Evolutionary conservation across 2,329 filamentous ascomycete species (phyloP).

Genomic region (Lanzia echinophila): DNA sequence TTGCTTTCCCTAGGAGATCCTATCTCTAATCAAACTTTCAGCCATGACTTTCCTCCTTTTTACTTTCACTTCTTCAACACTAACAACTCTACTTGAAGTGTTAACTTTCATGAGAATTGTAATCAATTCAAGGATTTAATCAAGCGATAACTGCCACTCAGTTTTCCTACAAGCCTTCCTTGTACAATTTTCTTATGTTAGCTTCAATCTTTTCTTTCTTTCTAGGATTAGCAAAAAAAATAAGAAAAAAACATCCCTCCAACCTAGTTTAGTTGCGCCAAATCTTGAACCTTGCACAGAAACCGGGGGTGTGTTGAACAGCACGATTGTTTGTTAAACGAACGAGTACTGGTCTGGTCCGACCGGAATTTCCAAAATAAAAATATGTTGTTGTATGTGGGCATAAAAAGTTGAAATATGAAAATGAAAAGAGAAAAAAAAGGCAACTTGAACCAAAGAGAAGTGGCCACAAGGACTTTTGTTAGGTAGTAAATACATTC

Average conservation of each 20-base stretch:
- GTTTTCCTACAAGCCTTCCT: not conserved
- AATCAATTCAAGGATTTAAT: slow-evolving; percentile 3
- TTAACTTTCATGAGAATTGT: not conserved
- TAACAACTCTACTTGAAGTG: not conserved
- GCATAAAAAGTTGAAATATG: not conserved
- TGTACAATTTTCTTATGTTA: not conserved
- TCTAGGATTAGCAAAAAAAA: not conserved
- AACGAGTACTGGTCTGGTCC: not conserved
- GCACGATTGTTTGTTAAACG: slow-evolving; percentile 2
- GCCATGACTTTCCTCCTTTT: no score
- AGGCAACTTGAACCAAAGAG: not conserved
- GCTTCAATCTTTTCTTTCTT: not conserved
- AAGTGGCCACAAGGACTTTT: not conserved
- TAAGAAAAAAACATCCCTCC: not conserved
- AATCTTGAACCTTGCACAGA: not conserved
- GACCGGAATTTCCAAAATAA: not conserved
- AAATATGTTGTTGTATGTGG: not conserved
- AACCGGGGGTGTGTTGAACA: slow-evolving; percentile 3
- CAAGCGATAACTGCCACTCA: slow-evolving; percentile 4
- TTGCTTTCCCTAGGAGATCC: no score
- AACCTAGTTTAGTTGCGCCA: not conserved
- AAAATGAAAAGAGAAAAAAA: not conserved
- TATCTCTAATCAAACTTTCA: no score
- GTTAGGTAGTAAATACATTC: not conserved
- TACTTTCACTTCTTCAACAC: no score